phyloP scores from a whole-genome alignment of 441 rosid species.

The Brassica balearica region DNA sequence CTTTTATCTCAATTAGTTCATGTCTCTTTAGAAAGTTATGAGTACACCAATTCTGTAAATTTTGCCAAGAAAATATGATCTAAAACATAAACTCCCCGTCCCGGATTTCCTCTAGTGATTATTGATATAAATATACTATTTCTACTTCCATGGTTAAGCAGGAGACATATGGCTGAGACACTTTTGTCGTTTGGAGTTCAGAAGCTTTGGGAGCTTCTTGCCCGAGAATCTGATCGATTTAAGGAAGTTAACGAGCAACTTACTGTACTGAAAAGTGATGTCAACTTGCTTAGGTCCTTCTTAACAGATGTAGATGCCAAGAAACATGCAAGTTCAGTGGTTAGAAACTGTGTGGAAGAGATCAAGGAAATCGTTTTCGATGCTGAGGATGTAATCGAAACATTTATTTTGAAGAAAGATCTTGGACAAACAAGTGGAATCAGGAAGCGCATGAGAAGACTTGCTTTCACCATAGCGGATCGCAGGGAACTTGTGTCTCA shows the following conservation, averaged over 20 bases:
- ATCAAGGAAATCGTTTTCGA: not conserved
- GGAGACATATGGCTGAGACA: not conserved
- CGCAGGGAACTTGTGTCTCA: slow-evolving; percentile 1
- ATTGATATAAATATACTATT: not conserved
- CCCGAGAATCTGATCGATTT: not conserved
- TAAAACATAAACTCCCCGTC: not conserved
- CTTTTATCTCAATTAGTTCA: not conserved
- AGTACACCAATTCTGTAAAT: not conserved
- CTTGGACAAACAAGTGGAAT: not conserved
- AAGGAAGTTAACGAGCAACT: not conserved
- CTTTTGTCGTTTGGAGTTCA: slow-evolving; percentile 3
- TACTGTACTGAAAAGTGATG: not conserved
- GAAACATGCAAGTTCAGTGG: not conserved
- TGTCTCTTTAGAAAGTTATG: not conserved
- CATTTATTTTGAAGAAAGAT: not conserved
- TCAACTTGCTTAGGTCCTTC: not conserved
- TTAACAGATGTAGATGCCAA: not conserved
- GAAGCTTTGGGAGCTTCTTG: not conserved
- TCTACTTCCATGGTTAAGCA: not conserved
- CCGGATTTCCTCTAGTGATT: not conserved
- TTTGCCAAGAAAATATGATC: not conserved
- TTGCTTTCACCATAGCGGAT: not conserved
- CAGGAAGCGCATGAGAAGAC: not conserved
- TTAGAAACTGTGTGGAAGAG: not conserved
- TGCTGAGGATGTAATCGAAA: not conserved